Conservation (phyloP, 805 yeast species). For the Blastobotrys mokoenaii region DNA sequence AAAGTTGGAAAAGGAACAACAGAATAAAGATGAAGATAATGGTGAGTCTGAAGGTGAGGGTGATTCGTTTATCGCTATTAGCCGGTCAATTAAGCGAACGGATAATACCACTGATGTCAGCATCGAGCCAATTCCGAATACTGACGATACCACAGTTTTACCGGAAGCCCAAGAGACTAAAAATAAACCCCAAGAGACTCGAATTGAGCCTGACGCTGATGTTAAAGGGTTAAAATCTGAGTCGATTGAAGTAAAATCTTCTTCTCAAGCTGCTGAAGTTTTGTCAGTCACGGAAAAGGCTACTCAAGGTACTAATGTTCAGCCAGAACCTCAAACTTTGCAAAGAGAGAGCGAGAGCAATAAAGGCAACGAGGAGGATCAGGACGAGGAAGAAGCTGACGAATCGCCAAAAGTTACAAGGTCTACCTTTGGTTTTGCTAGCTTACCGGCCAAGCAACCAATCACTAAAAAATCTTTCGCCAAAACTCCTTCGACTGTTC, state of each 20-base stretch:
- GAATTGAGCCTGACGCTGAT: neutral
- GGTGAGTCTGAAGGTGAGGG: neutral
- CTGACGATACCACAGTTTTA: neutral
- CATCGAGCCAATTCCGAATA: neutral
- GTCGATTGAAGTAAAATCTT: too few relatives aligned
- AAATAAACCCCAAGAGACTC: too few relatives aligned
- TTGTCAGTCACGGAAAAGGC: too few relatives aligned
- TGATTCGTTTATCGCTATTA: conserved; percentile 16
- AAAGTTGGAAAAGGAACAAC: too few relatives aligned
- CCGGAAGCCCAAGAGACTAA: too few relatives aligned
- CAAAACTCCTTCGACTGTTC: conserved; percentile 5
- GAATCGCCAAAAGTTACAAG: conserved; percentile 9
- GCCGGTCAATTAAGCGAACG: conserved; percentile 10
- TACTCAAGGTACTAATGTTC: too few relatives aligned
- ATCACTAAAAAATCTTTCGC: conserved; percentile 16
- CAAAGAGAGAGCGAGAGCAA: too few relatives aligned
- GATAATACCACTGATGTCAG: neutral
- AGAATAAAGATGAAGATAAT: too few relatives aligned
- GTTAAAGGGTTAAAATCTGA: neutral
- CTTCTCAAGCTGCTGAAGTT: too few relatives aligned
- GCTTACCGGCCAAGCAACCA: conserved; percentile 16
- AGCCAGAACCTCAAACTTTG: too few relatives aligned
- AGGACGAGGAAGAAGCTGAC: neutral
- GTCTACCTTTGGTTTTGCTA: conserved; percentile 14
- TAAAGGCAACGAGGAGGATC: too few relatives aligned